Conservation (phyloP, 2,329 filamentous ascomycete genomes). For the Pestalotiopsis sp. region DNA sequence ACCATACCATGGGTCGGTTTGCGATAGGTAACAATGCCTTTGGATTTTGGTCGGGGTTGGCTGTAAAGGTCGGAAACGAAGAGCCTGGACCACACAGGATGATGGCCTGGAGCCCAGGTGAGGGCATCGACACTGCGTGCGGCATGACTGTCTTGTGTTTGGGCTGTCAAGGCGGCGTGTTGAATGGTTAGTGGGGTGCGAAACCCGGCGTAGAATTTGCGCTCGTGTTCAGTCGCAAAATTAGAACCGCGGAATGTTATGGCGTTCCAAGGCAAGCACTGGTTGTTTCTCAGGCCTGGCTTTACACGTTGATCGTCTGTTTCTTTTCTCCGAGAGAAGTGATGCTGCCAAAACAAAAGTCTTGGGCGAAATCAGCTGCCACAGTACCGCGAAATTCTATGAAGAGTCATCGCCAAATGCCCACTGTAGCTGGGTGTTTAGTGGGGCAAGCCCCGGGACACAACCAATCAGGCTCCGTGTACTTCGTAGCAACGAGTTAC, state of each 20-base stretch:
- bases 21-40: conserved; percentile 83
- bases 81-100: conserved; percentile 83
- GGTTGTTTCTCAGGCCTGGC: not conserved
- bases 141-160: conserved; percentile 58
- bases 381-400: not conserved
- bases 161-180: conserved; percentile 2
- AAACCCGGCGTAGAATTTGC: not conserved
- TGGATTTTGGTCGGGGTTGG: conserved; percentile 77
- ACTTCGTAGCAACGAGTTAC: too few relatives aligned
- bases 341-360: not conserved
- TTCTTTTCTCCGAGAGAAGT: too few relatives aligned
- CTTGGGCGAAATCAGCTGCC: not conserved
- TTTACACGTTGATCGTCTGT: not conserved
- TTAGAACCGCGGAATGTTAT: not conserved
- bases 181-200: not conserved
- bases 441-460: not conserved
- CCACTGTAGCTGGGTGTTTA: not conserved
- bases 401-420: conserved; percentile 11
- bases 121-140: conserved; percentile 73
- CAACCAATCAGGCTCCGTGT: not conserved
- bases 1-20: conserved; percentile 89
- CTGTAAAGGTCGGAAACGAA: conserved; percentile 81
- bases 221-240: not conserved
- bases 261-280: not conserved
- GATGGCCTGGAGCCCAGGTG: conserved; percentile 78